Percentiles rank a stretch among this genome's conserved stretches.
phyloP scores from a whole-genome alignment of 1,139 yeast species.

The Suhomyces terraborum region DNA sequence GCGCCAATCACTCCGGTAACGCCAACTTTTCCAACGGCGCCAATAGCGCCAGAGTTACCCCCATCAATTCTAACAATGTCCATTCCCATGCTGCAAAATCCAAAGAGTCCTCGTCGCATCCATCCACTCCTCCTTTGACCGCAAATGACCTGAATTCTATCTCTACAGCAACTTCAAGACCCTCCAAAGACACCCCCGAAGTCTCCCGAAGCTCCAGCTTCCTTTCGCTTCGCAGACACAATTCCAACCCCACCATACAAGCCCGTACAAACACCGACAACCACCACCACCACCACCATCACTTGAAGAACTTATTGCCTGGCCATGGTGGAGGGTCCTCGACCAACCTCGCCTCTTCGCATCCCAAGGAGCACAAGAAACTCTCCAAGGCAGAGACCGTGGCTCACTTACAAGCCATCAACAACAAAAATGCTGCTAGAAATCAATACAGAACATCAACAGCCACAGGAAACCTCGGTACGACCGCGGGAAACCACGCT shows the following conservation, averaged over 20 bases:
- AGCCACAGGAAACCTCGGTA: background rate
- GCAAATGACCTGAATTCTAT: background rate
- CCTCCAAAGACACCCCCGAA: conserved; percentile 1
- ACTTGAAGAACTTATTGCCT: conserved; percentile 7
- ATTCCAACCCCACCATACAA: conserved; percentile 21
- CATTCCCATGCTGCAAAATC: too few relatives aligned
- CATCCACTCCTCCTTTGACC: background rate
- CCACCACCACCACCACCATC: conserved; percentile 13
- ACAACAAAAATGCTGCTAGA: conserved; percentile 32
- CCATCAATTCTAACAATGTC: too few relatives aligned
- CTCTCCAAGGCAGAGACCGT: conserved; percentile 42
- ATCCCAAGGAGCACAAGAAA: conserved; percentile 25
- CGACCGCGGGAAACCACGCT: conserved; percentile 1
- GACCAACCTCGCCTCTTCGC: background rate
- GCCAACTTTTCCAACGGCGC: background rate
- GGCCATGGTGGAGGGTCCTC: conserved; percentile 5
- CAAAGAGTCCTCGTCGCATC: background rate
- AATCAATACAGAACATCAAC: conserved; percentile 13
- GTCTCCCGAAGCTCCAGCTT: conserved; percentile 29
- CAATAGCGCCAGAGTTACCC: background rate
- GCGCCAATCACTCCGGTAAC: background rate
- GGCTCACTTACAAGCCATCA: conserved; percentile 40
- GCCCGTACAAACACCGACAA: conserved; percentile 11
- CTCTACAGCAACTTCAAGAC: background rate
- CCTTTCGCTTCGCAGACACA: conserved; percentile 32